Evolutionary conservation across 177 flowering plant genomes (phyloP), one percentile per base, ranked within the genome.

Genomic region (Vitis hybrid): DNA sequence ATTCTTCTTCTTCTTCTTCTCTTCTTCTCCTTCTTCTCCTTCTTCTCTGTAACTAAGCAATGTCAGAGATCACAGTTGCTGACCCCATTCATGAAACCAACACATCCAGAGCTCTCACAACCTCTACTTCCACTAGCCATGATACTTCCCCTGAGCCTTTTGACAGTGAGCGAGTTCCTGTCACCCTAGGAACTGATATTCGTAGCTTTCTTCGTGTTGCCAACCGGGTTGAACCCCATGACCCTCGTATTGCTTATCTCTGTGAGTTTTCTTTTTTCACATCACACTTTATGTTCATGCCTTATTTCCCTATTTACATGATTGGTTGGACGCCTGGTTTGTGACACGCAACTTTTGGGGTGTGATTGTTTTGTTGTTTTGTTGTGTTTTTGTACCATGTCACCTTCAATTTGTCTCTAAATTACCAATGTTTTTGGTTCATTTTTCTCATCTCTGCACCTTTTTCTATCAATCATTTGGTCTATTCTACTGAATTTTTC

Each of bases 121-220:
- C 85, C 63, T 78, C 83, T 1, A 72, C 70, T 45, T 78, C 81
- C 58, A 57, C 12, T 10, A 81, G 81, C 15, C 39, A 50, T 49
- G 72, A 74, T 12, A 39, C 70, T 64, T 78, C 65, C 51, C 84
- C 87, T 1, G 89, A 82, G 73, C 86, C 89, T 10, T 92, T 94
- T 62, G 92, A 90, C 39, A 90, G 97, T 60, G 97, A 94, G 84
- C 85, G 86, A 68, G 64, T 94, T 83, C 98, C 98, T 0, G 81
- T 82, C 2, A 76, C 88, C 68, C 75, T 94, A 73, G 82, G 80
- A 65, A 69, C 88, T 0, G 86, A 81, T 22, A 87, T 92, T 58
- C 90, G 86, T 14, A 78, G 67, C 51, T 92, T 90, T 67, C 90
- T 94, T 74, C 90, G 97, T 20, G 94, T 92, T 16, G 98, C 98